Base-by-base conservation (phyloP, 805 yeast species). In the Candida xyloterini region DNA sequence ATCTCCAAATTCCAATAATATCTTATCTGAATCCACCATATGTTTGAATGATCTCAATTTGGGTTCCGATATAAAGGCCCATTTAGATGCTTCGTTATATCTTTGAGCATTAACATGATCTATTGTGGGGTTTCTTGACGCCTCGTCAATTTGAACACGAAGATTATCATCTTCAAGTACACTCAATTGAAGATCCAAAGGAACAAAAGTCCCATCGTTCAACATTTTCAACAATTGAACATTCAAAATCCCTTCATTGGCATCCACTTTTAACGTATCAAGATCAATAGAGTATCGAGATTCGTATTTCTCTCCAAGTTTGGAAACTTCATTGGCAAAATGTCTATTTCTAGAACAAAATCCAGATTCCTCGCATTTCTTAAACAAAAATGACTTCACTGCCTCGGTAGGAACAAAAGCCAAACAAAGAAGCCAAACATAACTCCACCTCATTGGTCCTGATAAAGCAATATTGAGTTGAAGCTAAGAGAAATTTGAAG, bases 311-410 rank as follows among this genome's bases (percentile, higher is more conserved):
- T 33, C 42, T 1, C 48, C 53, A 9, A 35, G 41, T 7, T 48
- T 49, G 5, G 47, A 40, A 5, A 75, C 66, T 32, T 67, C 57
- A 2, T 55, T 44, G 1, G 87, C 85, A 56, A 74, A 87, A 42
- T 76, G 78, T 40, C 91, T 67, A 54, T 90, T 86, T 60, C 98
- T 73, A 35, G 71, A 63, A 57, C 98, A 90, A 57, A 90, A 89
- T 6, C 96, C 95, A 13, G 88, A 75, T 53, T 84, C 81, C 5
- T 70, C 77, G 60, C 98, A 90, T 10, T 70, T 76, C 56, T 87
- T 85, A 68, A 88, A 84, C 39, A 87, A 62, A 47, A 80, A 78
- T 3, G 74, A 78, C 51, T 82, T 81, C 27, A 80, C 88, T 1
- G 73, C 75, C 9, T 29, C 24, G 9, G 47, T 21, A n/a, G 50